A percentile compares a stretch with the other conserved stretches of the same genome.
Conservation (phyloP, 225 moss, liverwort and hornwort genomes). For the Physcomitrium patens region DNA sequence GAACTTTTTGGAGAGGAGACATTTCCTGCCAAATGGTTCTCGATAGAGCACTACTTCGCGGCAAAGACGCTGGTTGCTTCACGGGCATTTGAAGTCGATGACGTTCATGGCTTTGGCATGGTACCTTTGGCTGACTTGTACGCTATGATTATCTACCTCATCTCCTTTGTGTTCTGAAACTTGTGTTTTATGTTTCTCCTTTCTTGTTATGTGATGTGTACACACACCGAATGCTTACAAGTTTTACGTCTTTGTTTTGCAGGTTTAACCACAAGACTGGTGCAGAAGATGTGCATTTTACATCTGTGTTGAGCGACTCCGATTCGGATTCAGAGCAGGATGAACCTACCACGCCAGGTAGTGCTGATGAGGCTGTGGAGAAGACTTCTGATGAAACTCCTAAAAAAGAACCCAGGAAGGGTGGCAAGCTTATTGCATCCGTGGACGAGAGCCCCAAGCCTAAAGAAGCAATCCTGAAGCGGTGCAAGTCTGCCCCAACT, state of each 20-base stretch:
- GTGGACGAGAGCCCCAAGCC: neutral
- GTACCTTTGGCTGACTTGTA: slow-evolving; percentile 96
- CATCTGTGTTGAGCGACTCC: slow-evolving; percentile 57
- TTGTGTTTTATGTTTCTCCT: neutral
- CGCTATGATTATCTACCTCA: slow-evolving; percentile 39
- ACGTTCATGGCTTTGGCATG: slow-evolving; percentile 83
- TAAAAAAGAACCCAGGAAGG: neutral
- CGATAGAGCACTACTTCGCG: slow-evolving; percentile 66
- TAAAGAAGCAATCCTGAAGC: neutral
- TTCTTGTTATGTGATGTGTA: neutral
- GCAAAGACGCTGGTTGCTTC: slow-evolving; percentile 78
- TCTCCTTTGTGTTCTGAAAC: slow-evolving; percentile 19
- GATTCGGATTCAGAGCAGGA: slow-evolving; percentile 47
- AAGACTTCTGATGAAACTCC: slow-evolving; percentile 17
- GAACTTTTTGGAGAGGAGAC: slow-evolving; percentile 51
- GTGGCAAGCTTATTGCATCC: neutral
- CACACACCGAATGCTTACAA: neutral
- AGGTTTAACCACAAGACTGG: slow-evolving; percentile 95
- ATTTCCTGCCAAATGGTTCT: slow-evolving; percentile 76
- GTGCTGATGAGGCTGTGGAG: slow-evolving; percentile 5
- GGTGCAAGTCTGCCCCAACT: slow-evolving; percentile 2
- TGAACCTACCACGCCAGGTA: slow-evolving; percentile 20
- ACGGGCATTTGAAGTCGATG: slow-evolving; percentile 87
- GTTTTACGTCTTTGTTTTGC: slow-evolving; percentile 25
- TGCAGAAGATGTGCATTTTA: slow-evolving; percentile 89